phyloP scores from a whole-genome alignment of 257 asterid genomes.

The Przewalskia tangutica region DNA sequence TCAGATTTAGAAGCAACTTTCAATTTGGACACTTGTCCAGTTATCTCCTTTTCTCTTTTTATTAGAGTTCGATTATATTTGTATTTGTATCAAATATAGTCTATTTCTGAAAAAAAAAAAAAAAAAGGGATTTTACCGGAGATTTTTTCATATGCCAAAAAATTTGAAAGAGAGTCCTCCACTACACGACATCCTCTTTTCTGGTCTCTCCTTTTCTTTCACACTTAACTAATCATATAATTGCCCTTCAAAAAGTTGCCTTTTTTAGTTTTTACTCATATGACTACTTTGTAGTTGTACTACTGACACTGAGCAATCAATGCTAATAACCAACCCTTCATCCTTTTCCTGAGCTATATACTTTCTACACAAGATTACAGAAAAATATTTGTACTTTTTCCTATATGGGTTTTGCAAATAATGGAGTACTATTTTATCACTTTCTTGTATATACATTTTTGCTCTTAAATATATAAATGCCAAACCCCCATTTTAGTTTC shows the following conservation, averaged over 20 bases:
- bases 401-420: background rate
- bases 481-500: constrained; percentile 13
- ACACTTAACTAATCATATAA: constrained; percentile 11
- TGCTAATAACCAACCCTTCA: constrained; percentile 12
- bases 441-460: background rate
- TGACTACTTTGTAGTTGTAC: constrained; percentile 20
- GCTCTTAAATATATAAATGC: constrained; percentile 1
- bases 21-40: constrained; percentile 24
- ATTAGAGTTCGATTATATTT: no score
- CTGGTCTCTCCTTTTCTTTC: background rate
- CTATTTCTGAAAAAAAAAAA: no score
- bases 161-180: no score
- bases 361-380: constrained; percentile 7
- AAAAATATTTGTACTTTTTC: background rate
- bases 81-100: no score
- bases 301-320: constrained; percentile 36
- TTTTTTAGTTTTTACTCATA: constrained; percentile 27
- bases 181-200: no score
- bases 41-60: constrained; percentile 1
- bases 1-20: constrained; percentile 25
- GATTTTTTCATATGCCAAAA: no score
- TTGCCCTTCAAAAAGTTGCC: constrained; percentile 14
- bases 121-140: no score
- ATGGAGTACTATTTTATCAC: background rate
- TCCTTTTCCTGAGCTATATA: constrained; percentile 25